Evolutionary conservation across 495 filamentous ascomycete genomes (phyloP).

Genomic region (Tetracladium setigerum): DNA sequence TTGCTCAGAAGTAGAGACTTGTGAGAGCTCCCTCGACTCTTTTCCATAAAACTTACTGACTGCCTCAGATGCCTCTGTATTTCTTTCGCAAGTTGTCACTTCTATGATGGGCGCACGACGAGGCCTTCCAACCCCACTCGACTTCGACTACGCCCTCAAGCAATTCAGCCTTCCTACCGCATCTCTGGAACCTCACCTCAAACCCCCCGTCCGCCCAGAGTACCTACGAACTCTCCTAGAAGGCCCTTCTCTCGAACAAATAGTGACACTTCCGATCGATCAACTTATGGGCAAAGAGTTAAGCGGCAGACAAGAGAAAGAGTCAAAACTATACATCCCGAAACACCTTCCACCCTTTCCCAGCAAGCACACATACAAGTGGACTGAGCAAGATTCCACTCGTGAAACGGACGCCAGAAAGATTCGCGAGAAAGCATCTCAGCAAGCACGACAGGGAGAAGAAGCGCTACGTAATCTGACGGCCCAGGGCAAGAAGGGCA

Average conservation of each 20-base stretch:
- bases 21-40: conserved; percentile 4
- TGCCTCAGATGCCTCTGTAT: conserved; percentile 39
- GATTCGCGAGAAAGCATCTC: conserved; percentile 64
- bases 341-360: conserved; percentile 63
- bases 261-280: conserved; percentile 17
- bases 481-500: conserved; percentile 29
- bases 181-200: conserved; percentile 36
- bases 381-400: conserved; percentile 56
- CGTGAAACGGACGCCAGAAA: conserved; percentile 62
- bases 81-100: conserved; percentile 46
- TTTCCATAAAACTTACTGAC: conserved; percentile 7
- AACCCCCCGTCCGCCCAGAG: conserved; percentile 27
- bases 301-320: conserved; percentile 41
- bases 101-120: conserved; percentile 58
- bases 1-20: conserved; percentile 15
- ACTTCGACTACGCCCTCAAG: conserved; percentile 59
- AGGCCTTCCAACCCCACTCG: conserved; percentile 52
- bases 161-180: conserved; percentile 33
- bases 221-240: conserved; percentile 26
- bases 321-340: conserved; percentile 48
- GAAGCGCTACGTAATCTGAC: conserved; percentile 64
- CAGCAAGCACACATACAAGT: conserved; percentile 64
- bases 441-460: conserved; percentile 67
- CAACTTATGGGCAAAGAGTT: conserved; percentile 48
- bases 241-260: neutral